Evolutionary conservation across 805 yeast species (phyloP), one percentile per base, ranked within the genome.

Genomic region (Saturnispora quitensis): DNA sequence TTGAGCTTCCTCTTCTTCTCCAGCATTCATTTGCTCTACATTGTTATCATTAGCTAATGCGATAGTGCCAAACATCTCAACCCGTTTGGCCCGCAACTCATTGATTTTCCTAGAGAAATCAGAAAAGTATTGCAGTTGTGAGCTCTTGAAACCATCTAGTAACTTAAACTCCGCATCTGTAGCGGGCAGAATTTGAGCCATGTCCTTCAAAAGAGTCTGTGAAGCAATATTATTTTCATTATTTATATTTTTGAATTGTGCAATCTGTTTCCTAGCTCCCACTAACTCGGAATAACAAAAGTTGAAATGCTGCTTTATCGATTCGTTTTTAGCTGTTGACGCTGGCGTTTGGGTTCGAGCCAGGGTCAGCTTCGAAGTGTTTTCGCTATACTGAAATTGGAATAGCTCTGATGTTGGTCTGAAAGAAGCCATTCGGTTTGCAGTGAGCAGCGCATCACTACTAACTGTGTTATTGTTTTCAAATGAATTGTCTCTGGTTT

Each of bases 101-200:
- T 52, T 56, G 53, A 69, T 55, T 2, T 58, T 46, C 5, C 55
- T 52, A n/a, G 57, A 56, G 50, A 65, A 67, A 18, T 52, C 53
- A 17, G 50, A 45, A 52, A 58, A 68, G 46, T 60, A 65, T 47
- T 56, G 61, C 31, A 57, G 40, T 42, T 67, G 70, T 64, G 51
- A 64, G 5, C 43, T 59, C 27, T 64, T 60, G 18, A 74, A 63
- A 5, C 69, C 75, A 0, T 60, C 63, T 46, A 80, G 58, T 47
- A 60, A 62, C 6, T 69, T 64, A 61, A 71, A 84, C 40, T 73
- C 83, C 17, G 59, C 62, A 44, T 73, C 73, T 15, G 72, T 74
- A 2, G 72, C 69, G 1, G 89, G 89, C 33, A 83, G 67, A 47
- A 66, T 69, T 18, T 62, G 56, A 0, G 86, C 80, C 80, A 83